Evolutionary conservation across 2,329 filamentous ascomycete species (phyloP), one percentile per base, ranked within the genome.

Genomic region (Apiospora malaysiana): DNA sequence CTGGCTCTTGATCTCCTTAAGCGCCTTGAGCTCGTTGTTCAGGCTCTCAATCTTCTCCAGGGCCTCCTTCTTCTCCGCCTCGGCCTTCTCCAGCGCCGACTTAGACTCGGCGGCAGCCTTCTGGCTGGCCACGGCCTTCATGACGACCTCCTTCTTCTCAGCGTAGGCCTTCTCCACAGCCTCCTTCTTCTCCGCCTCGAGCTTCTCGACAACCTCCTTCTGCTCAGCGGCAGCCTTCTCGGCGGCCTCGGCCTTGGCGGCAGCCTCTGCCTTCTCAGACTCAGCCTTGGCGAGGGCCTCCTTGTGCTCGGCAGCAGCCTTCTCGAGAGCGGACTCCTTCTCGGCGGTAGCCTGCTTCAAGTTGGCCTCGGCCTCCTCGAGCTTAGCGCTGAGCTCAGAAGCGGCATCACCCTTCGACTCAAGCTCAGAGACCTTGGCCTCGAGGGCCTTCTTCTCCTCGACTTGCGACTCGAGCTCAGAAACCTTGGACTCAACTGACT

Each of bases 391-490:
- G 21, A 78, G 72, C 32, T 76, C 76, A 14, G 75, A 71, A 43
- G 75, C 73, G 16, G 73, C 70, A 25, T 75, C 68, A 69, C 76
- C 63, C 7, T 72, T 73, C 0, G 75, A 74, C 70, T 79, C 74
- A 4, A 76, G 73, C 68, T 76, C 75, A 23, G 73, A 71, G 2
- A 78, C 42, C 69, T 78, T 78, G 2, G 72, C 23, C 68, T 78
- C 74, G 16, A 79, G 74, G 4, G 71, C 51, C 49, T 70, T 66
- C 66, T 73, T 43, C 65, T 73, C 66, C 23, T 45, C 21, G 10
- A 68, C 42, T 56, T 16, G 4, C 7, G 32, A n/a, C 70, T 79
- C 74, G 4, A 76, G 73, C 59, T 75, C 75, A 37, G 73, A 71
- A 3, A 78, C 56, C 69, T 78, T 78, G 65, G 65, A 42, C 59